phyloP scores from a whole-genome alignment of 176 grass and related monocot species.

The Aechmea fasciata region DNA sequence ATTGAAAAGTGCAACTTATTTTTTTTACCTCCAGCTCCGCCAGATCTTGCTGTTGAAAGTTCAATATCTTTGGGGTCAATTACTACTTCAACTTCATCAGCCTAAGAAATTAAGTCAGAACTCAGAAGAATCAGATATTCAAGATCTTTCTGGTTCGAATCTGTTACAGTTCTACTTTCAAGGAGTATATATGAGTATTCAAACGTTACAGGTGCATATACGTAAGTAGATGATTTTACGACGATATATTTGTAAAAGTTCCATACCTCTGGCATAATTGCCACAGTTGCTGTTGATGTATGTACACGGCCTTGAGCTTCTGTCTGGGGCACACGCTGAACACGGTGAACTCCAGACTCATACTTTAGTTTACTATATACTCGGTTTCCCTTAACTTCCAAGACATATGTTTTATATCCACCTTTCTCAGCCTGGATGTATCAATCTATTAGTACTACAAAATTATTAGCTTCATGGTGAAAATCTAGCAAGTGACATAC shows the following conservation, averaged over 20 bases:
- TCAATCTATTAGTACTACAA: slow-evolving; percentile 11
- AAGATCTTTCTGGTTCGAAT: too few relatives aligned
- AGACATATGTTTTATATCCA: slow-evolving; percentile 83
- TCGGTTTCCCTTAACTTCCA: slow-evolving; percentile 87
- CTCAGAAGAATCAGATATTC: background rate
- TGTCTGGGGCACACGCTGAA: slow-evolving; percentile 89
- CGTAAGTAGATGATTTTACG: background rate
- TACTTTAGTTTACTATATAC: slow-evolving; percentile 96
- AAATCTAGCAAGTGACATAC: slow-evolving; percentile 39
- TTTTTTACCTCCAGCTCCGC: slow-evolving; percentile 85
- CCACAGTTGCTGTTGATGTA: slow-evolving; percentile 93
- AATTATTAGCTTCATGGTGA: slow-evolving; percentile 17
- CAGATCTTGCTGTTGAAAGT: slow-evolving; percentile 89
- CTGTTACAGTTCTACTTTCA: too few relatives aligned
- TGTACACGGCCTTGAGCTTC: slow-evolving; percentile 86
- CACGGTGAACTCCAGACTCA: slow-evolving; percentile 91
- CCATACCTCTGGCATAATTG: slow-evolving; percentile 90
- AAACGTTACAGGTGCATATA: background rate
- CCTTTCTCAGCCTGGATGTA: slow-evolving; percentile 71
- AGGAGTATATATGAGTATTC: background rate
- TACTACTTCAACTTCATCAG: slow-evolving; percentile 90
- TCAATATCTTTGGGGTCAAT: slow-evolving; percentile 98
- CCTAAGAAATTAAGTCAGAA: slow-evolving; percentile 25
- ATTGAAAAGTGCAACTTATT: slow-evolving; percentile 4
- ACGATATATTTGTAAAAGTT: background rate